Evolutionary conservation across 179 eudicot genomes (phyloP).

Genomic region (Spergularia azorica): DNA sequence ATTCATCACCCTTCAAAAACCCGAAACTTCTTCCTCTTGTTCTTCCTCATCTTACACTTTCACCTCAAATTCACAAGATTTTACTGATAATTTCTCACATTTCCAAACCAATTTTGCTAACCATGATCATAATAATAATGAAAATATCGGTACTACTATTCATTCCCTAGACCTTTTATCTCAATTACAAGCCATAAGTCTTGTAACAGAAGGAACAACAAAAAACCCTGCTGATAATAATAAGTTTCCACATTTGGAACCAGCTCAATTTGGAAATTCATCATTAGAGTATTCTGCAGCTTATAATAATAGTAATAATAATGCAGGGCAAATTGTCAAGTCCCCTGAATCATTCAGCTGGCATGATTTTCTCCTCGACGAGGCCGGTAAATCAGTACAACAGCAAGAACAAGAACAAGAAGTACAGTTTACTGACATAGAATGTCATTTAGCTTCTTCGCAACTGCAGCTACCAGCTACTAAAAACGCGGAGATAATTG

Average conservation of each 20-base stretch:
- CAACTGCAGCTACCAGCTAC: neutral
- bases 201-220: conserved; percentile 48
- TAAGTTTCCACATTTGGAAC: neutral
- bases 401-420: conserved; percentile 23
- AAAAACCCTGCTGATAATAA: conserved; percentile 6
- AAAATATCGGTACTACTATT: conserved; percentile 7
- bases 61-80: conserved; percentile 17
- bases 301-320: conserved; percentile 19
- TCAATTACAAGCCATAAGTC: conserved; percentile 66
- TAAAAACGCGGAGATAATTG: neutral
- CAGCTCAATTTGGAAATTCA: conserved; percentile 22
- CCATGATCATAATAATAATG: neutral
- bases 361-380: conserved; percentile 72
- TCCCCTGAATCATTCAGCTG: conserved; percentile 45
- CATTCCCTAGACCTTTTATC: conserved; percentile 53
- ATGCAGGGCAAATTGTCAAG: conserved; percentile 24
- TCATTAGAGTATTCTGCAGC: conserved; percentile 27
- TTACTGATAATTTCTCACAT: conserved; percentile 1
- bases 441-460: neutral
- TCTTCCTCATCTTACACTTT: conserved; percentile 17
- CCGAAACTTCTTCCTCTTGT: conserved; percentile 11
- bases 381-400: conserved; percentile 30
- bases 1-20: conserved; percentile 5
- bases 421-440: neutral
- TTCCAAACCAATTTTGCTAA: conserved; percentile 9